Percentiles rank a stretch among this genome's conserved stretches.
Conservation (phyloP, 1,284 basidiomycete genomes). For the Inonotus obliquus region DNA sequence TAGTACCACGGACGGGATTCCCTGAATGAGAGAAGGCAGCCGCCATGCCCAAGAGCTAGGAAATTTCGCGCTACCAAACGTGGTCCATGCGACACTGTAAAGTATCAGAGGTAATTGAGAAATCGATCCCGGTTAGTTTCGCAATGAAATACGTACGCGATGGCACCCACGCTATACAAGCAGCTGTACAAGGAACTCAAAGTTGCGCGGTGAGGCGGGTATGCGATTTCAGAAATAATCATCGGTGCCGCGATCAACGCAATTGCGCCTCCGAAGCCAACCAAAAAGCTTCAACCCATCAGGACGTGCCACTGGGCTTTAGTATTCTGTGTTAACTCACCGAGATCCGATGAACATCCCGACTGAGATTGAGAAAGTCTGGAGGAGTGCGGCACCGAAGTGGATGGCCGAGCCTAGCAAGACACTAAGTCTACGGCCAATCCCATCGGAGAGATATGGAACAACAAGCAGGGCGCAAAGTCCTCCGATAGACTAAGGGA, state of each 20-base stretch:
- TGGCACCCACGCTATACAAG: slow-evolving; percentile 75
- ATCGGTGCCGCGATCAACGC: slow-evolving; percentile 56
- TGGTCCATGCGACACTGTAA: slow-evolving; percentile 65
- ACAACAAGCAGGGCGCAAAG: slow-evolving; percentile 64
- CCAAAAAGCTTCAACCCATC: slow-evolving; percentile 48
- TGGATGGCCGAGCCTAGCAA: slow-evolving; percentile 57
- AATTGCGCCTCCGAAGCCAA: slow-evolving; percentile 76
- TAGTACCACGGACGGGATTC: slow-evolving; percentile 56
- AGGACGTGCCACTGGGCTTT: not conserved
- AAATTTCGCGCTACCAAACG: slow-evolving; percentile 69
- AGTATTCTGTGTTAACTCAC: slow-evolving; percentile 29
- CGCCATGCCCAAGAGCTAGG: slow-evolving; percentile 69
- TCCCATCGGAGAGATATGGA: slow-evolving; percentile 63
- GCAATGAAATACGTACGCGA: slow-evolving; percentile 42
- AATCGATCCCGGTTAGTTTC: slow-evolving; percentile 13
- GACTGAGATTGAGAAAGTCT: slow-evolving; percentile 65
- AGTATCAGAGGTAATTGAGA: slow-evolving; percentile 11
- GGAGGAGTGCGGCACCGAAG: slow-evolving; percentile 60
- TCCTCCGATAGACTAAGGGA: slow-evolving; percentile 43
- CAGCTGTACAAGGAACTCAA: slow-evolving; percentile 72
- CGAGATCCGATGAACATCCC: slow-evolving; percentile 80
- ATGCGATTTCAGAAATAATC: slow-evolving; percentile 72
- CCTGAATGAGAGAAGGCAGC: slow-evolving; percentile 65
- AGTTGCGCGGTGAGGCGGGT: slow-evolving; percentile 70
- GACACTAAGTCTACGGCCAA: slow-evolving; percentile 60